Evolutionary conservation across 108 stramenopile genomes (phyloP), one percentile per base, ranked within the genome.

Genomic region (Cyclotella atomus): DNA sequence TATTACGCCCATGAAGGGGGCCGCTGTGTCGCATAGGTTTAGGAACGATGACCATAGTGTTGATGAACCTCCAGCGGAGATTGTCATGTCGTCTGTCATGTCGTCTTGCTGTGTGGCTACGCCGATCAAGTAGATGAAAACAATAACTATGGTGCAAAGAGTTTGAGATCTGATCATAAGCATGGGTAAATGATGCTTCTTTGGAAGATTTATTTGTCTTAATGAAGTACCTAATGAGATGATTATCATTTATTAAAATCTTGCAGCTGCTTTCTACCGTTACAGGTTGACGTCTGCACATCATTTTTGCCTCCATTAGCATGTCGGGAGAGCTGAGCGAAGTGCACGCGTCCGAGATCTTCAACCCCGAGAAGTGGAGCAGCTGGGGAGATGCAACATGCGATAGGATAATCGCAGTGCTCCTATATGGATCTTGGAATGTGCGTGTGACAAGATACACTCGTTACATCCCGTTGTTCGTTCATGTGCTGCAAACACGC

Each of bases 351-450:
- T 45, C 73, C 17, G 34, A 65, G 27, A 49, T 33, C 55, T 0
- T 70, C 56, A 46, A 70, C 27, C 57, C 70, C 28, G 45, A 32
- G 30, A 28, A 2, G 9, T 70, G 70, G 70, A 59, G 59, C 4
- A 5, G 3, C 38, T 29, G 27, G 1, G 0, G 38, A 17, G 62
- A 52, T 36, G 10, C 50, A 35, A 54, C 32, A 9, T 38, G 9
- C 21, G 55, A 65, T 28, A 65, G 41, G 29, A 44, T 57, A 2
- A 0, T 74, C 28, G 17, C 56, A 49, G 44, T 65, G 30, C 66
- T 78, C 7, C 45, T 78, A 27, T 78, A 66, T 29, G 77, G 77
- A 33, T 78, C 77, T 41, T 78, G 77, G 77, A 78, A 78, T 64
- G 27, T 29, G 8, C 69, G 77, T 9, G 36, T 45, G 25, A 21